These are phyloP conservation scores for Pseudozyma sp. DNA, from an alignment of 1,284 basidiomycete genomes.

Conservation along the genomic window DNA sequence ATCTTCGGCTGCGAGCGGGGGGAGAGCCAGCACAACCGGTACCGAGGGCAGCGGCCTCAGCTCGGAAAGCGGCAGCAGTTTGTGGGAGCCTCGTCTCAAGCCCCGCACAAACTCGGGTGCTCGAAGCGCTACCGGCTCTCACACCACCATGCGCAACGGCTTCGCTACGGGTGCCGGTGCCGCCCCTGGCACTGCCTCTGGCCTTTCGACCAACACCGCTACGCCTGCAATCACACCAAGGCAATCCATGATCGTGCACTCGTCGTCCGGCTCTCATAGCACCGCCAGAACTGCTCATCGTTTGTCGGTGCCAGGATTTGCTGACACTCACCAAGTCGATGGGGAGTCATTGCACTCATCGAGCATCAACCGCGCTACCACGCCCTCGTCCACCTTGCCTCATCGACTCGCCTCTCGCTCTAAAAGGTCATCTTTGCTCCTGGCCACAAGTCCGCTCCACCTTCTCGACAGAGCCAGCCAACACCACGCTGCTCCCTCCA, in stretches of 20 bases:
- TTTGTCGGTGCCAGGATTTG: constrained; percentile 38
- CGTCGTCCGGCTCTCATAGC: constrained; percentile 16
- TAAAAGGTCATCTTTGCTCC: constrained; percentile 27
- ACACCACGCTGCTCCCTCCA: constrained; percentile 49
- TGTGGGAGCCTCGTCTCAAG: constrained; percentile 55
- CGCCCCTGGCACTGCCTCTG: constrained; percentile 17
- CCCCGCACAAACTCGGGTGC: constrained; percentile 23
- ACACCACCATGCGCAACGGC: constrained; percentile 8
- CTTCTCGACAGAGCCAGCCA: constrained; percentile 51
- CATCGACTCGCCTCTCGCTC: constrained; percentile 18
- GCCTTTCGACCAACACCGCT: constrained; percentile 45
- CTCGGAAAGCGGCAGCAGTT: constrained; percentile 41
- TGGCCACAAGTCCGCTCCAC: constrained; percentile 48
- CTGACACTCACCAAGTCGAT: constrained; percentile 26
- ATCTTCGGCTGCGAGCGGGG: constrained; percentile 47
- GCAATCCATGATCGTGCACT: constrained; percentile 33
- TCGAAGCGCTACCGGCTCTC: constrained; percentile 4
- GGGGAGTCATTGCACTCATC: constrained; percentile 14
- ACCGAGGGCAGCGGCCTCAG: constrained; percentile 52
- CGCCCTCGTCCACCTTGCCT: constrained; percentile 17
- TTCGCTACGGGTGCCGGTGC: neutral
- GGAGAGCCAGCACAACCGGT: constrained; percentile 37
- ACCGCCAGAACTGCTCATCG: constrained; percentile 16
- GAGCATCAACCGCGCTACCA: constrained; percentile 12
- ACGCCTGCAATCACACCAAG: constrained; percentile 49